Base-by-base conservation (phyloP, 768 basidiomycete genomes). In the Mycena pura region DNA sequence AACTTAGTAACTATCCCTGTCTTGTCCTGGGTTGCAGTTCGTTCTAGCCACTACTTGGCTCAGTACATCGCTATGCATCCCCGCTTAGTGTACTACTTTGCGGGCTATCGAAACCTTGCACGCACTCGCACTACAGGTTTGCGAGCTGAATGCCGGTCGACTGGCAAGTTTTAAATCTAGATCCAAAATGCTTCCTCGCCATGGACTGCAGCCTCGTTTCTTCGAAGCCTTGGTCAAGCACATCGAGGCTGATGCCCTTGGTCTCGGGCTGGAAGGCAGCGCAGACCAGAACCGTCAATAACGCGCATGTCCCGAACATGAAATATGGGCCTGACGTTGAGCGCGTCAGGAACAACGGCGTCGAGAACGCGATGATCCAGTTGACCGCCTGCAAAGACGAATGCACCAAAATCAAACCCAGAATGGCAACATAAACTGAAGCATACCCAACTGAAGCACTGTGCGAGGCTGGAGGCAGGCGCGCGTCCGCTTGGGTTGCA, bases 271-370 rank as follows among this genome's bases (percentile, higher is more conserved):
- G 74, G 54, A 74, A 78, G 2, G 76, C 69, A 21, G 73, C 49
- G 57, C 79, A 83, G 17, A 78, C 73, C 22, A 78, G 7, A 14
- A 76, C 76, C 24, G 76, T 74, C 40, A 81, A 57, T 39, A 75
- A 71, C 17, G 75, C 67, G 44, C 72, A 77, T n/a, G 64, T 63
- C 25, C 78, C 77, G 52, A 82, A 83, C 43, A 82, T 66, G 69
- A 83, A 83, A 64, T 82, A 83, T 1, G 80, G 79, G 2, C 80
- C 82, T 2, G 77, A 83, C 7, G 76, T 73, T 7, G 79, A 81
- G 43, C 72, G 68, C 3, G 73, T 69, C 46, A 84, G 76, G 72
- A 83, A 84, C 31, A 81, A 68, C 17, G 82, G 80, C 14, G 82
- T 80, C 22, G 81, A 74, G 65, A 80, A 72, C 10, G 82, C 80